These are phyloP conservation scores for Oleoguttula mirabilis DNA, from an alignment of 495 filamentous ascomycete genomes.

Conservation along the genomic window DNA sequence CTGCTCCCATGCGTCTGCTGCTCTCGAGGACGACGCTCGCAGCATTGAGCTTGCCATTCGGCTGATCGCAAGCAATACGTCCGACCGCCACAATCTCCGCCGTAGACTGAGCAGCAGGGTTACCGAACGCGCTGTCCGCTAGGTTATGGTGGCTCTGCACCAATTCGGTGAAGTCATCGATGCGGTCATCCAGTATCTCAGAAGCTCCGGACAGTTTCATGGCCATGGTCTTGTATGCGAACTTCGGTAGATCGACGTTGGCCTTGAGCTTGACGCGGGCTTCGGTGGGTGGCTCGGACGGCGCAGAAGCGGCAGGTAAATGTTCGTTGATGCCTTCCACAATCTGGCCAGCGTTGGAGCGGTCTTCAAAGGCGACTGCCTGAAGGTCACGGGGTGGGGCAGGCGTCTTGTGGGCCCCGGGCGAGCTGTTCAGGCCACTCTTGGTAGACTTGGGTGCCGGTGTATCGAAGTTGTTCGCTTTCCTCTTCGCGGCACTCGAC, in stretches of 20 bases:
- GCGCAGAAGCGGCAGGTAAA: conserved; percentile 35
- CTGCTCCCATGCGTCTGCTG: conserved; percentile 72
- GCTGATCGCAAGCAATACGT: conserved; percentile 73
- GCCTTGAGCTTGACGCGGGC: conserved; percentile 69
- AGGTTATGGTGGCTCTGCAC: conserved; percentile 65
- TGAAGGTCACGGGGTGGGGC: background rate
- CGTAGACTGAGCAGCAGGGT: conserved; percentile 69
- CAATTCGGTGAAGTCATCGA: conserved; percentile 68
- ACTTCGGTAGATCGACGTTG: conserved; percentile 76
- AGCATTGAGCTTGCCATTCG: conserved; percentile 70
- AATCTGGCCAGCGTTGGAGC: conserved; percentile 52
- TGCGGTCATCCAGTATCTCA: conserved; percentile 85
- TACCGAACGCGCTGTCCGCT: conserved; percentile 74
- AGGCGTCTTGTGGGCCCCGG: conserved; percentile 28
- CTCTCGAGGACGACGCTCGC: conserved; percentile 80
- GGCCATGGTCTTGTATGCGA: conserved; percentile 82
- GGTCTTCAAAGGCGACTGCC: conserved; percentile 12
- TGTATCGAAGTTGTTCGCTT: conserved; percentile 43
- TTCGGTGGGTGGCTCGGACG: conserved; percentile 55
- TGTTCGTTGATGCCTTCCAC: conserved; percentile 73
- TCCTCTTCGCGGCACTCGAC: conserved; percentile 48
- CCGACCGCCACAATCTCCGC: conserved; percentile 82
- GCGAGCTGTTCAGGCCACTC: conserved; percentile 35
- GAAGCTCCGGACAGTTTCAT: conserved; percentile 89
- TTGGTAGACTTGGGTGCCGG: conserved; percentile 44